These are phyloP conservation scores for Aspergillus awamori DNA, from an alignment of 2,329 filamentous ascomycete genomes.

Conservation along the genomic window DNA sequence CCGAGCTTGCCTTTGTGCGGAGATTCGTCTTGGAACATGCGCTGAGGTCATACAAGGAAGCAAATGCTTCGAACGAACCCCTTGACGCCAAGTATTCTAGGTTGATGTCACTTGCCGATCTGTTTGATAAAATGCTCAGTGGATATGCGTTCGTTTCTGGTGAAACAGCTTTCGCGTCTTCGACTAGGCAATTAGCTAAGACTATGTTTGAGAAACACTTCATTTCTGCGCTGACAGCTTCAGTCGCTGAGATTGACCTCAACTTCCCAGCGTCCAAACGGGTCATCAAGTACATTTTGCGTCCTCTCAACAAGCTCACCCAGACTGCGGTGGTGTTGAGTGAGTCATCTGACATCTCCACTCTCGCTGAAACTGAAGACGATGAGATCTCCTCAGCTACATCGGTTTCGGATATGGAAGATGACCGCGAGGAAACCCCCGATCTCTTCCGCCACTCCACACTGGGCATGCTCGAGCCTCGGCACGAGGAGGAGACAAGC, in stretches of 20 bases:
- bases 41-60: slow-evolving; percentile 88
- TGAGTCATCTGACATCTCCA: slow-evolving; percentile 72
- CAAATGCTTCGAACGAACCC: slow-evolving; percentile 74
- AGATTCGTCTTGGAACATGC: slow-evolving; percentile 94
- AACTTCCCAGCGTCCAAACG: slow-evolving; percentile 92
- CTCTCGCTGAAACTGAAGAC: slow-evolving; percentile 71
- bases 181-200: slow-evolving; percentile 81
- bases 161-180: slow-evolving; percentile 53
- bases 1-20: slow-evolving; percentile 78
- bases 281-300: slow-evolving; percentile 93
- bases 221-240: slow-evolving; percentile 81
- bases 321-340: slow-evolving; percentile 85
- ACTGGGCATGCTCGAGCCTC: slow-evolving; percentile 88
- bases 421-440: slow-evolving; percentile 89
- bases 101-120: slow-evolving; percentile 82
- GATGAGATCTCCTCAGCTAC: slow-evolving; percentile 87
- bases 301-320: slow-evolving; percentile 83
- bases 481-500: slow-evolving; percentile 78
- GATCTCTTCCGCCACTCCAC: slow-evolving; percentile 97
- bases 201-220: slow-evolving; percentile 99
- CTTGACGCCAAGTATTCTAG: slow-evolving; percentile 85
- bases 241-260: slow-evolving; percentile 92
- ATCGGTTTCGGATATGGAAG: slow-evolving; percentile 84
- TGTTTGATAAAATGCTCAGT: slow-evolving; percentile 90
- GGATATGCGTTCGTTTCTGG: slow-evolving; percentile 69